Base-by-base conservation (phyloP, 805 yeast genomes). In the Novakomyces olei region DNA sequence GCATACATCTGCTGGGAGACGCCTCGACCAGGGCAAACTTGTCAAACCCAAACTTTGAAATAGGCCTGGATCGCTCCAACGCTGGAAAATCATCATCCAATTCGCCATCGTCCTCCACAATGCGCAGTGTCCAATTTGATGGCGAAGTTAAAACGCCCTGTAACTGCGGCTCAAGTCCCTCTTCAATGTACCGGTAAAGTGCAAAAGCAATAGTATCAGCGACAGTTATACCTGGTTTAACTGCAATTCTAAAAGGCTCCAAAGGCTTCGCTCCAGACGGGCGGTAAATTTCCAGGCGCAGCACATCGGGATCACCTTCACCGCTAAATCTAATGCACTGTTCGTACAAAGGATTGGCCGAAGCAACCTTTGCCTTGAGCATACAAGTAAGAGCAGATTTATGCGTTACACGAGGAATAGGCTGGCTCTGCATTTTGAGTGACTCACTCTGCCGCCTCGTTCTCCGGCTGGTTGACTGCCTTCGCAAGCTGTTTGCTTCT, bases 21-120 rank as follows among this genome's bases (percentile, higher is more conserved):
- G 33, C 78, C 39, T 50, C 55, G 33, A 80, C 72, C 8, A 88
- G 47, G 0, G 91, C 92, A 35, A 88, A 65, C 41, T 80, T 94
- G 41, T 72, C 78, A 34, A 71, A 73, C 16, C 80, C 77, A 48
- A 80, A 78, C 0, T 85, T 68, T 2, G 69, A 57, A 18, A 88
- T 57, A 3, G 57, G 44, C 34, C 83, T 58, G 0, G 66, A 61
- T 40, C 95, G 57, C 29, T 75, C 85, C 35, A 88, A 55, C 1
- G 83, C 68, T 1, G 96, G 96, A 56, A 88, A 83, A 33, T 80
- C 78, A 23, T 67, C 73, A 42, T 91, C 98, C 34, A 79, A 81
- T 25, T 77, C 72, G 32, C 91, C 94, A 47, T 83, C 95, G 32
- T 85, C 96, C 48, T 88, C 98, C 1, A 76, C 81, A 15, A 85